These are phyloP conservation scores for Podospora comata DNA, from an alignment of 495 filamentous ascomycete species.

Conservation along the genomic window DNA sequence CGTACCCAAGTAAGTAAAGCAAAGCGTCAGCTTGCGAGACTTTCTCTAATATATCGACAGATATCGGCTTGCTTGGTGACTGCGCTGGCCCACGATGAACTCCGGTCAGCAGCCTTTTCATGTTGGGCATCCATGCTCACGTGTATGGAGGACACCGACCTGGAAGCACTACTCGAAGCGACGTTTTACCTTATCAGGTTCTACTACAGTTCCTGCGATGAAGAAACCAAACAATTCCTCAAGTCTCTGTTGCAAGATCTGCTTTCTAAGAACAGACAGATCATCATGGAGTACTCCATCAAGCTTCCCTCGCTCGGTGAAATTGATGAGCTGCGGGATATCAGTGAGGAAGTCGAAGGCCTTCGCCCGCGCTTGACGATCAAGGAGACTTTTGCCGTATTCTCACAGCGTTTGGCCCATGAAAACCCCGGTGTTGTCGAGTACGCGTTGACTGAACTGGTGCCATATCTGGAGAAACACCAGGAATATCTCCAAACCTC, in stretches of 20 bases:
- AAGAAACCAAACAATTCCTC: conserved; percentile 54
- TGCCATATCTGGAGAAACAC: conserved; percentile 64
- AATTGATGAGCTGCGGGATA: conserved; percentile 64
- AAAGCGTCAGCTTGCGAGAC: neutral
- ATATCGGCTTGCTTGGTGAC: conserved; percentile 86
- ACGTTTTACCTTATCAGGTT: conserved; percentile 82
- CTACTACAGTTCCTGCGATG: conserved; percentile 69
- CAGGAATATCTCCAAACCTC: conserved; percentile 79
- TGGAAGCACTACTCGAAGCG: conserved; percentile 75
- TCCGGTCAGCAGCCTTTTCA: conserved; percentile 73
- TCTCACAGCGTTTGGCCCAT: conserved; percentile 68
- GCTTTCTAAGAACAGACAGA: conserved; percentile 54
- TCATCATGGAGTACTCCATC: conserved; percentile 62
- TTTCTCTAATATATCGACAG: conserved; percentile 35
- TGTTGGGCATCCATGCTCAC: conserved; percentile 79
- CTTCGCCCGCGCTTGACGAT: conserved; percentile 56
- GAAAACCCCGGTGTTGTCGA: conserved; percentile 82
- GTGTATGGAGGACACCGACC: conserved; percentile 69
- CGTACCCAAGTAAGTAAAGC: conserved; percentile 70
- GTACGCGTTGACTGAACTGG: conserved; percentile 73
- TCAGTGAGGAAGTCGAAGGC: conserved; percentile 59
- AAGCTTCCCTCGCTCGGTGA: conserved; percentile 73
- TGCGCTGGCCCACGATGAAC: conserved; percentile 66
- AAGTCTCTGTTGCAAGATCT: conserved; percentile 62
- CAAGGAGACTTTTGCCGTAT: conserved; percentile 58